Conservation (phyloP, 805 yeast genomes). For the Saturnispora halmiae region DNA sequence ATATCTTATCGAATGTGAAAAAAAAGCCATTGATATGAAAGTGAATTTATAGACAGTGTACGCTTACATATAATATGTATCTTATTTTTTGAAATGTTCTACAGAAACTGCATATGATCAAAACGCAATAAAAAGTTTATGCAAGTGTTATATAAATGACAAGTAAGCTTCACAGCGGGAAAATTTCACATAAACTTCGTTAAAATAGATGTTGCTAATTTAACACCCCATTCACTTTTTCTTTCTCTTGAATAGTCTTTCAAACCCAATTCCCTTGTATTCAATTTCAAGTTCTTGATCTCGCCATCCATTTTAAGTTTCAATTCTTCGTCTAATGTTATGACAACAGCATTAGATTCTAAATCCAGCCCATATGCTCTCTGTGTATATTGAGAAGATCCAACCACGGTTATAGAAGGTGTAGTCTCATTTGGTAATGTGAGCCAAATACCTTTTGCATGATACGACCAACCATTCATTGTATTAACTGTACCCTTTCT, state of each 20-base stretch:
- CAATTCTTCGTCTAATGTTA: conserved; percentile 59
- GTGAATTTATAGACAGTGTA: too few species aligned
- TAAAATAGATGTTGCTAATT: conserved; percentile 53
- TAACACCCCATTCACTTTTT: conserved; percentile 52
- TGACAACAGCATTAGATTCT: conserved; percentile 75
- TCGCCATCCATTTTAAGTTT: conserved; percentile 52
- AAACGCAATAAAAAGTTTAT: neutral
- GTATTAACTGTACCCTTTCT: conserved; percentile 73
- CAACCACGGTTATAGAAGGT: conserved; percentile 76
- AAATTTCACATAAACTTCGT: conserved; percentile 40
- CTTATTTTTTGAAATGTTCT: too few species aligned
- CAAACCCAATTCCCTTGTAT: conserved; percentile 45
- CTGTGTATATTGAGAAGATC: conserved; percentile 88
- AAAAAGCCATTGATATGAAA: too few species aligned
- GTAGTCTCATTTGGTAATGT: conserved; percentile 42
- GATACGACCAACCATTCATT: conserved; percentile 90
- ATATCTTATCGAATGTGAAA: too few species aligned
- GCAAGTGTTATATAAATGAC: neutral
- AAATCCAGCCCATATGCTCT: conserved; percentile 82
- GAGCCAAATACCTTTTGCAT: conserved; percentile 94
- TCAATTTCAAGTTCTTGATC: conserved; percentile 45
- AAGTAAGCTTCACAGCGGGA: neutral
- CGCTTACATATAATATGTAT: too few species aligned
- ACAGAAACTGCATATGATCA: too few species aligned
- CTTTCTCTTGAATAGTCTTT: conserved; percentile 59